A percentile compares a stretch with the other conserved stretches of the same genome.
These are phyloP conservation scores for Chloroidium sp. DNA, from an alignment of 163 green algal genomes.

Conservation along the genomic window DNA sequence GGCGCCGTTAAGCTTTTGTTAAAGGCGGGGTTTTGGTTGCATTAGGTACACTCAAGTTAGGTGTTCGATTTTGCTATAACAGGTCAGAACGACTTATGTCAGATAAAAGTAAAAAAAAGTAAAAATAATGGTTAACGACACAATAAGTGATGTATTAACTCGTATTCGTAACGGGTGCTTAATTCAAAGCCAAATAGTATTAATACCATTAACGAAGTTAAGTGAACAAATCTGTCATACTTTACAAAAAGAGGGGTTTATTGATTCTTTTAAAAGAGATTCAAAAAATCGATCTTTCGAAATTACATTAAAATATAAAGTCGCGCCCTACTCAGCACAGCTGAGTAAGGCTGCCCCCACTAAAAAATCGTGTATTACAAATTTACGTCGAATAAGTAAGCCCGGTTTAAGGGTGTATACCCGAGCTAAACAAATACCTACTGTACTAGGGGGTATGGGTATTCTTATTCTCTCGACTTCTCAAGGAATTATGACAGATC, in stretches of 20 bases:
- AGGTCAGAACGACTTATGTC: no score
- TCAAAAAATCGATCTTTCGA: slow-evolving; percentile 14
- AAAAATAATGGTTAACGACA: slow-evolving; percentile 46
- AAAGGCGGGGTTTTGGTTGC: no score
- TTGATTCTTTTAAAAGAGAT: slow-evolving; percentile 36
- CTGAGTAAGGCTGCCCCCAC: no score
- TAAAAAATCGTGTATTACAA: slow-evolving; percentile 47
- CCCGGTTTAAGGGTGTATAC: slow-evolving; percentile 51
- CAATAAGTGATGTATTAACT: slow-evolving; percentile 52
- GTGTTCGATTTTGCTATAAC: no score
- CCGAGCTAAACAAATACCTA: slow-evolving; percentile 48
- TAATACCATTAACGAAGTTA: slow-evolving; percentile 35
- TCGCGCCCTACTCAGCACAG: no score
- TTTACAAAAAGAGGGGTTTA: slow-evolving; percentile 52
- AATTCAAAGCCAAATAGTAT: slow-evolving; percentile 26
- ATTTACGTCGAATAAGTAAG: slow-evolving; percentile 55
- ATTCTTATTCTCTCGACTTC: slow-evolving; percentile 61
- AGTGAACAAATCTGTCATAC: slow-evolving; percentile 49
- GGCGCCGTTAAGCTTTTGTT: no score
- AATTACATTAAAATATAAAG: slow-evolving; percentile 31
- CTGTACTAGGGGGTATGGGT: slow-evolving; percentile 52
- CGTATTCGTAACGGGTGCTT: slow-evolving; percentile 43
- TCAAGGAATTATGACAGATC: slow-evolving; percentile 53
- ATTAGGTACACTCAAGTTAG: no score
- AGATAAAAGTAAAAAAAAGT: slow-evolving; percentile 6